These are phyloP conservation scores for Sedum album DNA, from an alignment of 164 flowering plant species.

Conservation along the genomic window DNA sequence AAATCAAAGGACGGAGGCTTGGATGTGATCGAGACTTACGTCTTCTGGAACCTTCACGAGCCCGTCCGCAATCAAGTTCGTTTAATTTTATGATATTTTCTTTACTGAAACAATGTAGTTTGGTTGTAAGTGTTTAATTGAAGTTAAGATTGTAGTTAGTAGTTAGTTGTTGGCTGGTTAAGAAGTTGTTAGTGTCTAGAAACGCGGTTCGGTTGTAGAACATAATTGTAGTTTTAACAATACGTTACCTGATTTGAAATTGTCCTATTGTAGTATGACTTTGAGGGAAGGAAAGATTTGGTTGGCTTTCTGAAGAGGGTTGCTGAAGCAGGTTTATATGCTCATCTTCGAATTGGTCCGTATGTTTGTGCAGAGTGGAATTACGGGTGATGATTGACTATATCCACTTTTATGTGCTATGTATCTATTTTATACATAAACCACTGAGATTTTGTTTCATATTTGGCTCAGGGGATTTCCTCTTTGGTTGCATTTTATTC, in stretches of 20 bases:
- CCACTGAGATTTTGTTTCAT: neutral
- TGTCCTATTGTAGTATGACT: constrained; percentile 83
- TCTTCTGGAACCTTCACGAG: constrained; percentile 93
- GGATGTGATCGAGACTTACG: constrained; percentile 86
- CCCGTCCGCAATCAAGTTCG: constrained; percentile 60
- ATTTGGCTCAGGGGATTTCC: constrained; percentile 75
- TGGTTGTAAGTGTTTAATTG: neutral
- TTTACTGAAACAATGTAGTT: neutral
- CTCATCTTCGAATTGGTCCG: constrained; percentile 88
- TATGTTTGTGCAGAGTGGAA: constrained; percentile 98
- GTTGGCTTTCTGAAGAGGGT: constrained; percentile 76
- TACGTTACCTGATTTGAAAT: neutral
- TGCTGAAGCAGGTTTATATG: constrained; percentile 72
- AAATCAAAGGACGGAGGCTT: constrained; percentile 95
- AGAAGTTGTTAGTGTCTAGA: neutral
- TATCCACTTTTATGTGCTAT: no score
- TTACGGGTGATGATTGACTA: constrained; percentile 49
- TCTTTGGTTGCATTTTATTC: constrained; percentile 90
- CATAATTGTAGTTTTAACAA: no score
- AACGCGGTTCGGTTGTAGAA: no score
- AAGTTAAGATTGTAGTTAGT: no score
- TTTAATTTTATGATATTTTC: neutral
- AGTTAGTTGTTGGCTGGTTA: neutral
- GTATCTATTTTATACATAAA: no score
- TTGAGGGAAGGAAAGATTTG: constrained; percentile 77